Conservation (phyloP, 371 early-diverging fungal species). For the Mortierella sp. region DNA sequence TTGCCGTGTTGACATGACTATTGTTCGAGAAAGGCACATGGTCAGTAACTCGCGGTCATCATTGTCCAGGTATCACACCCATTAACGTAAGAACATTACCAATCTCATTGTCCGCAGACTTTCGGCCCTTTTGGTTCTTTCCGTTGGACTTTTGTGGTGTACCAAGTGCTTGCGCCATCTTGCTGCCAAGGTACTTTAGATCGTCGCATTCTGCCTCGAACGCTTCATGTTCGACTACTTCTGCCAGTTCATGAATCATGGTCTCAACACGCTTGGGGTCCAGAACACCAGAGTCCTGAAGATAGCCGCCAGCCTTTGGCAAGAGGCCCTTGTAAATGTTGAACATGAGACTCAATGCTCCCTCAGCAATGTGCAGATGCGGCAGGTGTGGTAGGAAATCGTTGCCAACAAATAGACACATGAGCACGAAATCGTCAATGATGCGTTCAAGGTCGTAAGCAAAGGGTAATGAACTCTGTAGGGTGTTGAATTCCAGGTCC, state of each 20-base stretch:
- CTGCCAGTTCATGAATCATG: conserved; percentile 69
- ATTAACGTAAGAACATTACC: conserved; percentile 19
- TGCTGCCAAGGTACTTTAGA: conserved; percentile 68
- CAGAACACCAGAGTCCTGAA: conserved; percentile 86
- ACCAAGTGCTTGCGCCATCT: conserved; percentile 54
- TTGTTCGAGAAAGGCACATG: not conserved
- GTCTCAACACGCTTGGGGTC: conserved; percentile 71
- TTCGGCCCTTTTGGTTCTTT: conserved; percentile 58
- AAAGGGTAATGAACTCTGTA: conserved; percentile 64
- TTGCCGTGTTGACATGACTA: conserved; percentile 71
- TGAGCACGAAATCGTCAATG: conserved; percentile 96
- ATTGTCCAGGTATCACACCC: too few species aligned
- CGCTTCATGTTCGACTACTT: conserved; percentile 71
- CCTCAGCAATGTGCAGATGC: conserved; percentile 93
- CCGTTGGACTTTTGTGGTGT: conserved; percentile 52
- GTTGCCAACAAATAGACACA: conserved; percentile 97
- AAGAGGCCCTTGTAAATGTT: conserved; percentile 84
- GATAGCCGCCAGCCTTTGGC: conserved; percentile 79
- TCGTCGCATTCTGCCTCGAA: conserved; percentile 74
- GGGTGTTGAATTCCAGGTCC: conserved; percentile 82
- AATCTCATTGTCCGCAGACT: conserved; percentile 42
- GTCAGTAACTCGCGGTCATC: too few species aligned
- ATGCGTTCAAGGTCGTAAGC: conserved; percentile 90
- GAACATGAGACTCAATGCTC: conserved; percentile 90
- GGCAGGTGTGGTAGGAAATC: conserved; percentile 98